Percentiles rank a stretch among this genome's conserved stretches.
Evolutionary conservation across 495 filamentous ascomycete species (phyloP).

Genomic region (Symbiotaphrina buchneri): DNA sequence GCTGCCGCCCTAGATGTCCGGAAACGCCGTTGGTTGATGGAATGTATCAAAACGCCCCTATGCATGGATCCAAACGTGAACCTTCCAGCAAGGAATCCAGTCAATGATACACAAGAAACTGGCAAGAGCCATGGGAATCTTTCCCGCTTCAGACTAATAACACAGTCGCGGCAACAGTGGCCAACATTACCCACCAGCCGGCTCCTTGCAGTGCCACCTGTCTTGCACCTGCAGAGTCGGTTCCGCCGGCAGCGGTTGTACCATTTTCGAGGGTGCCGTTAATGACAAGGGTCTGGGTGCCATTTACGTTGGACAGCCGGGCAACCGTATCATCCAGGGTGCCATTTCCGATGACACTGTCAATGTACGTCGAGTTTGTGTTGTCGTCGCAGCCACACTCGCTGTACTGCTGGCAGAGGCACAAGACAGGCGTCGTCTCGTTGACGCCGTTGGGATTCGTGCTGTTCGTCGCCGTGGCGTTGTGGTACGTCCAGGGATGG

Average conservation of each 20-base stretch:
- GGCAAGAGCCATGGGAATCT: no score
- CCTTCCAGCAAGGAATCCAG: no score
- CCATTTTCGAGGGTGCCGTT: conserved; percentile 77
- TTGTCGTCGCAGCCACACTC: conserved; percentile 76
- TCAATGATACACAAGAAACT: no score
- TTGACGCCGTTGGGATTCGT: conserved; percentile 24
- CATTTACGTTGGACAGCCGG: conserved; percentile 44
- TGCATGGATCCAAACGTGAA: no score
- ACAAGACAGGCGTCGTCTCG: conserved; percentile 47
- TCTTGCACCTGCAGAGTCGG: no score
- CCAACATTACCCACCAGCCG: no score
- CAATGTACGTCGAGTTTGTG: conserved; percentile 29
- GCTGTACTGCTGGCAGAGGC: conserved; percentile 44
- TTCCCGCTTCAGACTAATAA: no score
- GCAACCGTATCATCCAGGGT: conserved; percentile 40
- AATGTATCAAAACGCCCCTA: no score
- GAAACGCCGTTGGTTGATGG: no score
- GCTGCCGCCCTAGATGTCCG: no score
- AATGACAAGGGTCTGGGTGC: conserved; percentile 50
- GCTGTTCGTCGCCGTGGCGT: conserved; percentile 17
- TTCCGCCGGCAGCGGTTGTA: conserved; percentile 42
- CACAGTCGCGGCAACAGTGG: no score
- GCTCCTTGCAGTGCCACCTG: no score
- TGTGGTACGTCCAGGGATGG: conserved; percentile 38
- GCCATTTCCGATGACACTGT: conserved; percentile 41